Evolutionary conservation across 1,284 basidiomycete genomes (phyloP).

Genomic region (Trichosporon asahii): DNA sequence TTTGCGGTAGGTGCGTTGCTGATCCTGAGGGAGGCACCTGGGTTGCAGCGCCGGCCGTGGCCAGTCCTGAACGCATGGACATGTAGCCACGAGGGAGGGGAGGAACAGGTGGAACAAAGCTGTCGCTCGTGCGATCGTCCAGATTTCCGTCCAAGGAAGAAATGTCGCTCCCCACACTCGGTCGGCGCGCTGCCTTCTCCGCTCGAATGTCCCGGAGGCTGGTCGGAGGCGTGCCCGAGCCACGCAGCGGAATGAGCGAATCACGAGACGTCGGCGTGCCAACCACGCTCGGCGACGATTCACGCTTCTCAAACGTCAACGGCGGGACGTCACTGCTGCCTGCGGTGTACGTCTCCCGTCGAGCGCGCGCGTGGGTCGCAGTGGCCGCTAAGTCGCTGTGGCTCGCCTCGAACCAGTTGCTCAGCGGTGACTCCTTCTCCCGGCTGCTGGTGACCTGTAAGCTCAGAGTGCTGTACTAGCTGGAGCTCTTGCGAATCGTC

Average conservation of each 20-base stretch:
- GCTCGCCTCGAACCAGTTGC: slow-evolving; percentile 37
- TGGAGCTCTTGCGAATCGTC: slow-evolving; percentile 7
- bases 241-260: slow-evolving; percentile 56
- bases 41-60: slow-evolving; percentile 16
- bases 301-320: slow-evolving; percentile 60
- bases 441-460: background rate
- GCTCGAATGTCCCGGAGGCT: slow-evolving; percentile 58
- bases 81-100: slow-evolving; percentile 91
- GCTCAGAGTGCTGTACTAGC: slow-evolving; percentile 17
- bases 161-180: slow-evolving; percentile 77
- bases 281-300: slow-evolving; percentile 81
- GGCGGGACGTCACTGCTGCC: slow-evolving; percentile 20
- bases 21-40: slow-evolving; percentile 14
- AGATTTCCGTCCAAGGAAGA: slow-evolving; percentile 54
- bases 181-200: slow-evolving; percentile 32
- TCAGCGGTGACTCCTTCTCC: slow-evolving; percentile 33
- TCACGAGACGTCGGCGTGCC: slow-evolving; percentile 53
- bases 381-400: slow-evolving; percentile 5
- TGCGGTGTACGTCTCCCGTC: slow-evolving; percentile 6
- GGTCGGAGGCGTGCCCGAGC: slow-evolving; percentile 59
- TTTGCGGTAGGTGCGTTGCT: slow-evolving; percentile 15
- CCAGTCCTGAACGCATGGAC: slow-evolving; percentile 52
- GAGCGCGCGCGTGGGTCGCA: slow-evolving; percentile 1
- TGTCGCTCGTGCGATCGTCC: slow-evolving; percentile 47
- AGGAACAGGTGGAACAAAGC: slow-evolving; percentile 84